Percentiles rank a stretch among this genome's conserved stretches.
These are phyloP conservation scores for Solanum ossicruentum DNA, from an alignment of 257 asterid genomes.

Conservation along the genomic window DNA sequence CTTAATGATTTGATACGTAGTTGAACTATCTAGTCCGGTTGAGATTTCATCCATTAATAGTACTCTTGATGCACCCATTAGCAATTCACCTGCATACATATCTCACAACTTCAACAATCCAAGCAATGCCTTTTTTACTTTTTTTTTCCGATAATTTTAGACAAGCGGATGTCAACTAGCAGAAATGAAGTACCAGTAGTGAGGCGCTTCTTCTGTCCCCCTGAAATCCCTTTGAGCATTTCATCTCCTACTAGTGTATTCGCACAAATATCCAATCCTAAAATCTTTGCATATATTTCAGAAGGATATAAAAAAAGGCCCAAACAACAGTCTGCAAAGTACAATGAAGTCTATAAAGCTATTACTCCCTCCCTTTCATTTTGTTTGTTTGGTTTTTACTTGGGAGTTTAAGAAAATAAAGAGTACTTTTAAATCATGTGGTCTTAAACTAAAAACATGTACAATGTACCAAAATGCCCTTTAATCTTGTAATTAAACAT, in stretches of 20 bases:
- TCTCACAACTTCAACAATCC: background rate
- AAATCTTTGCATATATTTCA: conserved; percentile 39
- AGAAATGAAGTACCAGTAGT: conserved; percentile 53
- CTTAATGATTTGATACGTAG: conserved; percentile 71
- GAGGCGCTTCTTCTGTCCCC: conserved; percentile 88
- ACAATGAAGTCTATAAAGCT: background rate
- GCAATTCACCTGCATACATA: conserved; percentile 62
- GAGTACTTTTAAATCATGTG: too few species aligned
- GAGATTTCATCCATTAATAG: conserved; percentile 91
- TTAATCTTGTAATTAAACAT: too few species aligned
- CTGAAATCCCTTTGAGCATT: conserved; percentile 91
- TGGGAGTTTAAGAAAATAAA: too few species aligned
- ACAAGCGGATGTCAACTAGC: background rate
- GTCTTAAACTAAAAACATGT: too few species aligned
- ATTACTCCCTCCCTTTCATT: background rate
- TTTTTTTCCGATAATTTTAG: background rate
- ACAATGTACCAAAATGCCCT: too few species aligned
- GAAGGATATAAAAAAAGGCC: conserved; percentile 13
- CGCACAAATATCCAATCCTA: conserved; percentile 70
- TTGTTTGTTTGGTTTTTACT: too few species aligned
- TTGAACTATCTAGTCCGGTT: conserved; percentile 84
- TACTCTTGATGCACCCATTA: conserved; percentile 79
- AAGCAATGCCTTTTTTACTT: background rate
- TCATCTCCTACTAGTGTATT: conserved; percentile 91
- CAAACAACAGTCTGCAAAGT: background rate